phyloP scores from a whole-genome alignment of 169 alveolate species.

The Cryptosporidium ryanae region DNA sequence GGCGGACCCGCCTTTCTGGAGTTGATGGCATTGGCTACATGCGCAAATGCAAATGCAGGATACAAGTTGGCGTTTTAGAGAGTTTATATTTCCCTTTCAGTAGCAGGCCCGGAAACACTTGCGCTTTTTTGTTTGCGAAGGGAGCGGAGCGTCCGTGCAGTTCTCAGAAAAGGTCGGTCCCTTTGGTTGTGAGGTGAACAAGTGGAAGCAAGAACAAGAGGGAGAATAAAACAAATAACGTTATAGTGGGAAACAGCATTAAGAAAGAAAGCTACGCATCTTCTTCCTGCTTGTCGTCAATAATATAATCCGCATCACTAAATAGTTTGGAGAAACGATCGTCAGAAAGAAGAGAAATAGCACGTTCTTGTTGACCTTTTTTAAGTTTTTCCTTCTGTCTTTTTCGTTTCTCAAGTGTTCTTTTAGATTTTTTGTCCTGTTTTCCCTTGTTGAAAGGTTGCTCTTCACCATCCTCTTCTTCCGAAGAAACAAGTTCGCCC shows the following conservation, averaged over 20 bases:
- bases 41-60: too few species aligned
- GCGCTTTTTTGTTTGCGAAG: too few species aligned
- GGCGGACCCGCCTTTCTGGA: too few species aligned
- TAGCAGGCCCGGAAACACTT: too few species aligned
- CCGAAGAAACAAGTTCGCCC: conserved; percentile 36
- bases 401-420: conserved; percentile 23
- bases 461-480: conserved; percentile 19
- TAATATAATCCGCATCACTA: conserved; percentile 84
- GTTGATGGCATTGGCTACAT: too few species aligned
- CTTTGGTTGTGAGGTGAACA: too few species aligned
- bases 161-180: too few species aligned
- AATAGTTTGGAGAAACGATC: conserved; percentile 86
- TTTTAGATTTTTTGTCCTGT: conserved; percentile 5
- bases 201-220: too few species aligned
- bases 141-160: too few species aligned
- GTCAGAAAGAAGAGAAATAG: conserved; percentile 80
- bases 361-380: conserved; percentile 76
- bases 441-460: background rate
- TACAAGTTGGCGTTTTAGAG: too few species aligned
- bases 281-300: conserved; percentile 82
- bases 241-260: background rate
- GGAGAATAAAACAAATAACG: background rate
- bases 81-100: too few species aligned
- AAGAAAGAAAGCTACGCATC: conserved; percentile 13
- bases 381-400: conserved; percentile 58